Conservation (phyloP, 192 early-diverging fungal genomes). For the Coemansia sp. region DNA sequence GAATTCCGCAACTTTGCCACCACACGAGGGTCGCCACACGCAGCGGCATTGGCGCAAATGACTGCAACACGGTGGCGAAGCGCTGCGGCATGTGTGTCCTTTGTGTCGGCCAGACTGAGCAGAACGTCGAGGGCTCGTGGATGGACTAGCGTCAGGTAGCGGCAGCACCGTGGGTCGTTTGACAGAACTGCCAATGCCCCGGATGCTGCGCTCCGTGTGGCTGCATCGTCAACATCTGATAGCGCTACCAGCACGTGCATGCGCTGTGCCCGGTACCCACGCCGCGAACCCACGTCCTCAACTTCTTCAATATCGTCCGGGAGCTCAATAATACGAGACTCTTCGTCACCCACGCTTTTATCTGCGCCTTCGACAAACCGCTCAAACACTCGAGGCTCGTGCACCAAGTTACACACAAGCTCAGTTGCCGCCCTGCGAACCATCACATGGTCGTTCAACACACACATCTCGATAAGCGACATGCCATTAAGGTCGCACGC, state of each 20-base stretch:
- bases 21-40: constrained; percentile 29
- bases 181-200: constrained; percentile 86
- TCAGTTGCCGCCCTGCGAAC: constrained; percentile 88
- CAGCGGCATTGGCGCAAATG: constrained; percentile 39
- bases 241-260: constrained; percentile 83
- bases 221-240: constrained; percentile 82
- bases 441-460: constrained; percentile 78
- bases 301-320: constrained; percentile 19
- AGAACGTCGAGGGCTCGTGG: constrained; percentile 34
- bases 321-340: constrained; percentile 31
- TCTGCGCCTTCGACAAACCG: constrained; percentile 59
- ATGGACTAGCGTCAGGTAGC: constrained; percentile 38
- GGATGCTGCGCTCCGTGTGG: constrained; percentile 78
- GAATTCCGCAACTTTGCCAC: constrained; percentile 1
- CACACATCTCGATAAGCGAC: constrained; percentile 69
- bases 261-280: constrained; percentile 53
- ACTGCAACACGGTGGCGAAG: constrained; percentile 44
- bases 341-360: constrained; percentile 7
- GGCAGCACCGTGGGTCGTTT: constrained; percentile 38
- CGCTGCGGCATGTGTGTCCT: neutral
- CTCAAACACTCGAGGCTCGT: constrained; percentile 76
- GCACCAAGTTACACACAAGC: constrained; percentile 90
- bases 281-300: constrained; percentile 7
- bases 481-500: constrained; percentile 63
- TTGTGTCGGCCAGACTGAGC: constrained; percentile 7